Evolutionary conservation across 139 green algal species (phyloP).

Genomic region (Coccomyxa sp.): DNA sequence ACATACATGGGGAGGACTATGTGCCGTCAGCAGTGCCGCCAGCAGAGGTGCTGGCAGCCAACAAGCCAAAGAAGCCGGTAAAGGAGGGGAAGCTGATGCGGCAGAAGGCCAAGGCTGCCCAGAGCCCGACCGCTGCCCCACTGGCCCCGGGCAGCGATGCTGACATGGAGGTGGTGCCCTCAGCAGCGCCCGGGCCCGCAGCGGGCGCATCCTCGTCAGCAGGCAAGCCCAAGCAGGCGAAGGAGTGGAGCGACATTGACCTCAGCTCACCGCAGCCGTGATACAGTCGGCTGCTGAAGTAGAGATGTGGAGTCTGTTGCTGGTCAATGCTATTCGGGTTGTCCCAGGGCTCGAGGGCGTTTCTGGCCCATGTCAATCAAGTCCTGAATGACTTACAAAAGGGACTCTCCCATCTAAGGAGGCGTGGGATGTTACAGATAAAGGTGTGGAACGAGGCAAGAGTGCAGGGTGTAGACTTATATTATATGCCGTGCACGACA

Average conservation of each 20-base stretch:
- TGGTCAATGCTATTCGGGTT: too few species aligned
- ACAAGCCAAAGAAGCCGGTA: neutral
- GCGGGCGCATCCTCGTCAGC: neutral
- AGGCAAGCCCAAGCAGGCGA: neutral
- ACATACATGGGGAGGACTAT: neutral
- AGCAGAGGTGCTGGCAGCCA: neutral
- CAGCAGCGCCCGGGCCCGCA: neutral
- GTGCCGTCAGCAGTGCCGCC: neutral
- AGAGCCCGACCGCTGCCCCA: neutral
- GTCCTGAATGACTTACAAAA: too few species aligned
- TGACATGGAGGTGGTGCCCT: neutral
- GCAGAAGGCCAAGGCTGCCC: neutral
- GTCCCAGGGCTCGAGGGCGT: too few species aligned
- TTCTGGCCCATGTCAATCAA: too few species aligned
- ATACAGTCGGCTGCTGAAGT: too few species aligned
- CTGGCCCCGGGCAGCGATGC: neutral
- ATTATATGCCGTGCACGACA: too few species aligned
- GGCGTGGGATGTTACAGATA: too few species aligned
- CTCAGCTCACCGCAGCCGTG: slow-evolving; percentile 2
- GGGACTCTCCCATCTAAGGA: too few species aligned
- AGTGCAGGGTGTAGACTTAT: too few species aligned
- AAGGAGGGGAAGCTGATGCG: neutral
- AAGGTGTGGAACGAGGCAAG: too few species aligned
- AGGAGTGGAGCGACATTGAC: neutral
- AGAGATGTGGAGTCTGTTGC: too few species aligned